Base-by-base conservation (phyloP, 441 rosid species). In the Theobroma grandiflorum region DNA sequence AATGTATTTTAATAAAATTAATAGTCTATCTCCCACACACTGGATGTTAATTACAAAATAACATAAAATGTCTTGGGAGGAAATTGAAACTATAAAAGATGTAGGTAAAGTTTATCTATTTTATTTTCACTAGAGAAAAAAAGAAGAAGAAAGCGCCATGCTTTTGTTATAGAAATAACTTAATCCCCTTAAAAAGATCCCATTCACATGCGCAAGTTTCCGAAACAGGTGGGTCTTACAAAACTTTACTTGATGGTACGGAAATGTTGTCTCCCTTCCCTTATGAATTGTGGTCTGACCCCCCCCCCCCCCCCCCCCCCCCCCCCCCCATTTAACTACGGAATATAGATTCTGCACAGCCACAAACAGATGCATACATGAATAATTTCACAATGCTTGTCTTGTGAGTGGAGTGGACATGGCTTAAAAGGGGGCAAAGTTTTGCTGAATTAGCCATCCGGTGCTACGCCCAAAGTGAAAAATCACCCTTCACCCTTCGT, bases 211-310 rank as follows among this genome's bases (percentile, higher is more conserved):
- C 16, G 38, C 15, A 18, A 22, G 38, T 69, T 63, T 63, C 42
- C 42, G 2, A 2, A 33, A 5, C 45, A 64, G 40, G 45, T n/a
- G 64, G 64, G 42, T 40, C 45, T 64, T 58, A 66, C 20, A 42
- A 16, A 37, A 66, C 47, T 38, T 49, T 26, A 26, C 75, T 49
- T 71, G 18, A 31, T 49, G 74, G 75, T 71, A 71, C 75, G 75
- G 75, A 45, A 20, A 70, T 70, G 35, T 70, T 49, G 74, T 50
- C 75, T 71, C 75, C 72, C 52, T 49, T 16, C 20, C 9, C 4
- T 14, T 47, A 4, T 47, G 38, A 64, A 5, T 5, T 26, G 33
- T 33, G 57, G 12, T 38, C 43, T 20, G 33, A 6, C 6, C 50
- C 38, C 37, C 16, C 20, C 10, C 12, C 8, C 6, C 50, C 38